Evolutionary conservation across 495 filamentous ascomycete genomes (phyloP).

Genomic region (Penicillium mononematosum): DNA sequence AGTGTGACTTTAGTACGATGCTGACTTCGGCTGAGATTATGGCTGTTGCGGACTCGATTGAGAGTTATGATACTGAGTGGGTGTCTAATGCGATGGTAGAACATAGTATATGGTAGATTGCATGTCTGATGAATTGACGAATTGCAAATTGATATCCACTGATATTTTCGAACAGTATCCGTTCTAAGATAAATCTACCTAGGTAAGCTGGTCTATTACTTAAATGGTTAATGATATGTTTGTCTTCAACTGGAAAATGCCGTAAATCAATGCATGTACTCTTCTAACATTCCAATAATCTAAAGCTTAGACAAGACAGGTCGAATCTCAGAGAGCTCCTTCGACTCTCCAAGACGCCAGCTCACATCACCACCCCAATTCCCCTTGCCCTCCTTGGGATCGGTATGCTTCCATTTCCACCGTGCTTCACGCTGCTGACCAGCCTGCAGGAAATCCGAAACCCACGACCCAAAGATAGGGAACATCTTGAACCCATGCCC

Average conservation of each 20-base stretch:
- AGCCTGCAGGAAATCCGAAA: conserved; percentile 38
- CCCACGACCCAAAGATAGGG: conserved; percentile 52
- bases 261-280: not conserved
- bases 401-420: conserved; percentile 48
- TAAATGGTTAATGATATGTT: not conserved
- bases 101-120: conserved; percentile 37
- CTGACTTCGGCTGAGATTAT: conserved; percentile 39
- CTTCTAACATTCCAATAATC: not conserved
- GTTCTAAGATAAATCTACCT: not conserved
- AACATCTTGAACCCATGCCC: conserved; percentile 63
- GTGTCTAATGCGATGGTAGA: conserved; percentile 41
- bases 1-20: conserved; percentile 18
- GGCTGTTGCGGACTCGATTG: conserved; percentile 42
- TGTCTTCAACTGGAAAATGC: not conserved
- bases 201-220: not conserved
- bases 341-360: conserved; percentile 39
- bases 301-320: conserved; percentile 31
- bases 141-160: not conserved
- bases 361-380: conserved; percentile 43
- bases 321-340: conserved; percentile 32
- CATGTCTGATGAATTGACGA: conserved; percentile 2
- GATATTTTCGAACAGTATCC: not conserved
- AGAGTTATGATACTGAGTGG: conserved; percentile 41
- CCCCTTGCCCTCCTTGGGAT: conserved; percentile 13
- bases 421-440: conserved; percentile 33